Evolutionary conservation across 371 early-diverging fungal genomes (phyloP).

Genomic region (Mortierella sp.): DNA sequence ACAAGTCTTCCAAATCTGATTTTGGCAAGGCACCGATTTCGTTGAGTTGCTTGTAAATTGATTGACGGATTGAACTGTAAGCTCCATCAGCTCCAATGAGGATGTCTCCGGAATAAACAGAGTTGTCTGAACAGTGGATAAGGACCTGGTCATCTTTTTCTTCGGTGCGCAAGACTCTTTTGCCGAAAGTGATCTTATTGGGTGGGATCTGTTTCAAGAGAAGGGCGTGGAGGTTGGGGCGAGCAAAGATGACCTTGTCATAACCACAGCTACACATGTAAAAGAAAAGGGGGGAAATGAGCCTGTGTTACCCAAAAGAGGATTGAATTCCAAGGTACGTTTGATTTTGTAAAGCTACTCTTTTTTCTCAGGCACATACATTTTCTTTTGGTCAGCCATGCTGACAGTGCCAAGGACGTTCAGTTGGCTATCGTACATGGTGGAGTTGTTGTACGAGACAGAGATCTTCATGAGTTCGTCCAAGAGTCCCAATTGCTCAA

Average conservation of each 20-base stretch:
- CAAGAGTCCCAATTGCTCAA: slow-evolving; percentile 18
- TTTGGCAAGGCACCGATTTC: slow-evolving; percentile 5
- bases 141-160: slow-evolving; percentile 17
- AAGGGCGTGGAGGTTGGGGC: slow-evolving; percentile 26
- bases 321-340: background rate
- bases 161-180: slow-evolving; percentile 23
- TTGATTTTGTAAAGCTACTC: too few relatives aligned
- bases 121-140: slow-evolving; percentile 27
- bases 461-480: slow-evolving; percentile 16
- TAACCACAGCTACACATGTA: slow-evolving; percentile 20
- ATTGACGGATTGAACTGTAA: slow-evolving; percentile 24
- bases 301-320: background rate
- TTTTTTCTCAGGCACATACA: slow-evolving; percentile 6
- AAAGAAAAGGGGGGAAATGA: background rate
- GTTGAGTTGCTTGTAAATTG: slow-evolving; percentile 7
- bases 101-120: slow-evolving; percentile 23
- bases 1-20: slow-evolving; percentile 14
- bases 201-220: slow-evolving; percentile 20
- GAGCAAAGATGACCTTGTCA: slow-evolving; percentile 23
- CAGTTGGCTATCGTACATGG: slow-evolving; percentile 15
- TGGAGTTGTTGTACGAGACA: slow-evolving; percentile 2
- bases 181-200: slow-evolving; percentile 24
- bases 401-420: slow-evolving; percentile 12
- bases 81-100: slow-evolving; percentile 36
- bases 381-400: slow-evolving; percentile 9